These are phyloP conservation scores for Puccinellia tenuiflora DNA, from an alignment of 176 grass and related monocot species.

Conservation along the genomic window DNA sequence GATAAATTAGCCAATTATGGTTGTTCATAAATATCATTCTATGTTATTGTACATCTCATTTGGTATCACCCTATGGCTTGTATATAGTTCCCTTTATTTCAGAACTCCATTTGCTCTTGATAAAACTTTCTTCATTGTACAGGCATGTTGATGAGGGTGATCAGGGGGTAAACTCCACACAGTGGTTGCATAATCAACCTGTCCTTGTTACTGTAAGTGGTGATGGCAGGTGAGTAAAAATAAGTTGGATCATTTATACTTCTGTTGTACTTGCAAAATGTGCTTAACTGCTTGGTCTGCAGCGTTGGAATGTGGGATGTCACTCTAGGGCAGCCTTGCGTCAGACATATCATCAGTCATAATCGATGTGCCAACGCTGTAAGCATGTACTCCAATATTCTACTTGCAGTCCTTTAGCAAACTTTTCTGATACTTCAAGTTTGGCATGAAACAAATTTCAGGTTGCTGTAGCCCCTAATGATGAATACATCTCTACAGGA, in stretches of 20 bases:
- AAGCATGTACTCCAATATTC: slow-evolving; percentile 39
- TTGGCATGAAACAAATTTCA: slow-evolving; percentile 41
- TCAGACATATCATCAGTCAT: slow-evolving; percentile 72
- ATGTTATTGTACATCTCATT: neutral
- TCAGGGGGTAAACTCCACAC: slow-evolving; percentile 77
- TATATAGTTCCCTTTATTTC: slow-evolving; percentile 3
- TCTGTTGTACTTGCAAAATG: slow-evolving; percentile 5
- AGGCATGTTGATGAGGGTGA: slow-evolving; percentile 72
- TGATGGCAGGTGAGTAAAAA: slow-evolving; percentile 68
- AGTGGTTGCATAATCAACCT: slow-evolving; percentile 75
- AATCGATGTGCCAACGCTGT: slow-evolving; percentile 80
- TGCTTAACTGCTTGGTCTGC: slow-evolving; percentile 23
- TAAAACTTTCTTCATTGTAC: slow-evolving; percentile 2
- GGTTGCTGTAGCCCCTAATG: slow-evolving; percentile 79
- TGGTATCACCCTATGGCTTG: neutral
- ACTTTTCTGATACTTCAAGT: slow-evolving; percentile 11
- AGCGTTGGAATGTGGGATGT: slow-evolving; percentile 94
- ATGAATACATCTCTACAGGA: slow-evolving; percentile 83
- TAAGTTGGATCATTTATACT: slow-evolving; percentile 5
- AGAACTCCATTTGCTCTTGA: neutral
- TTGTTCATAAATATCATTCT: neutral
- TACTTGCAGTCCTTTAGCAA: neutral
- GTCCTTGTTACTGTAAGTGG: slow-evolving; percentile 78
- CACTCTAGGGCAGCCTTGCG: slow-evolving; percentile 69
- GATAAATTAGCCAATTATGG: neutral